A percentile compares a stretch with the other conserved stretches of the same genome.
phyloP scores from a whole-genome alignment of 2,329 filamentous ascomycete genomes.

The Pseudogymnoascus sp. region DNA sequence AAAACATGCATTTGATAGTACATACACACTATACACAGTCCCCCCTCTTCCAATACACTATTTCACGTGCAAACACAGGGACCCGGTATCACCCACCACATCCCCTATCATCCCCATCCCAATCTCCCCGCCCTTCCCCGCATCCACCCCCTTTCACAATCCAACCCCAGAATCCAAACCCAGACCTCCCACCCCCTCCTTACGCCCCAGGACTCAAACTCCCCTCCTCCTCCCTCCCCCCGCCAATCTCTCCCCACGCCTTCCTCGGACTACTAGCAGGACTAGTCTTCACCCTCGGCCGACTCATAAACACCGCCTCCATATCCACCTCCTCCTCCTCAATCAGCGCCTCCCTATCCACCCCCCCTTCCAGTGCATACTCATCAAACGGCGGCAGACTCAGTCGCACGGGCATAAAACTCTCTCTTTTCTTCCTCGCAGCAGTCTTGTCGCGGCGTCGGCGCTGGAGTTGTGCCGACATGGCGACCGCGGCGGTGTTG shows the following conservation, averaged over 20 bases:
- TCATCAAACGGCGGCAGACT: background rate
- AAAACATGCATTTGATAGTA: background rate
- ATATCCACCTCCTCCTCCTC: constrained; percentile 61
- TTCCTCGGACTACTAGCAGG: constrained; percentile 38
- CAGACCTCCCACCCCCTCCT: too few relatives aligned
- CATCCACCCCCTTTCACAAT: background rate
- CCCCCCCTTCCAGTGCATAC: constrained; percentile 13
- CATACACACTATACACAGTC: background rate
- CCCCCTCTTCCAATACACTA: background rate
- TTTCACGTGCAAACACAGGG: background rate
- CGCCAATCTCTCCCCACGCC: constrained; percentile 12
- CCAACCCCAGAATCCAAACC: background rate
- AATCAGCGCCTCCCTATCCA: constrained; percentile 56
- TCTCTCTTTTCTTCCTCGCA: constrained; percentile 39
- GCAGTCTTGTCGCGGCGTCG: constrained; percentile 39
- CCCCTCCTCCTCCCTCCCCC: background rate
- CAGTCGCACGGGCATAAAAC: constrained; percentile 22
- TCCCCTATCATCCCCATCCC: background rate
- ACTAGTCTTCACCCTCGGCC: constrained; percentile 73
- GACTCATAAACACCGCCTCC: constrained; percentile 75
- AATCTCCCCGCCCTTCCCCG: background rate
- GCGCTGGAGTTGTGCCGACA: constrained; percentile 54
- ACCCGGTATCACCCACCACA: background rate
- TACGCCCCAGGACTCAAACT: background rate
- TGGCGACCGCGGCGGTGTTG: constrained; percentile 53